These are phyloP conservation scores for Paecilomyces fulvus DNA, from an alignment of 2,329 filamentous ascomycete genomes.

Conservation along the genomic window DNA sequence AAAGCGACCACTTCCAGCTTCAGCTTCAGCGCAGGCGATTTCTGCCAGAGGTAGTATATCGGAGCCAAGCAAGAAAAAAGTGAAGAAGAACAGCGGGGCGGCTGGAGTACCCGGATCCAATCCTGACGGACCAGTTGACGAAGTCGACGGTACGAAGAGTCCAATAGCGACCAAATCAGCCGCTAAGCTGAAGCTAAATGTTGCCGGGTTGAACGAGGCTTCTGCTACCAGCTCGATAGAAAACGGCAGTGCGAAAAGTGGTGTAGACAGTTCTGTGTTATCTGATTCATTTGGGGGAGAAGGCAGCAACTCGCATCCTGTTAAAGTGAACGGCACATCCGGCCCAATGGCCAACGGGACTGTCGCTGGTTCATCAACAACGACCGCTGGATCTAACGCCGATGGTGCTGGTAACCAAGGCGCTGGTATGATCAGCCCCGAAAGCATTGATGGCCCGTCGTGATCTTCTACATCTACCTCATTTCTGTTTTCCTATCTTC, in stretches of 20 bases:
- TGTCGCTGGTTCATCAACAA: constrained; percentile 38
- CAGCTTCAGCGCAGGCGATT: constrained; percentile 12
- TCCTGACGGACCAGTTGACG: constrained; percentile 18
- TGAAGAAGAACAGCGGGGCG: constrained; percentile 32
- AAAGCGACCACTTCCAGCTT: constrained; percentile 30
- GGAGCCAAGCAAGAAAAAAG: constrained; percentile 36
- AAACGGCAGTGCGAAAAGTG: constrained; percentile 8
- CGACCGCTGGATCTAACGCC: constrained; percentile 4
- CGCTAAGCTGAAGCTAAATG: constrained; percentile 46
- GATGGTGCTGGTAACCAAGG: constrained; percentile 41
- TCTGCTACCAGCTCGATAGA: constrained; percentile 6
- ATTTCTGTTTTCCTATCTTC: background rate
- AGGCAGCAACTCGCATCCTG: constrained; percentile 8
- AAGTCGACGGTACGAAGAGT: constrained; percentile 14
- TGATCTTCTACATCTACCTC: constrained; percentile 2
- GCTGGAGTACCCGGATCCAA: constrained; percentile 16
- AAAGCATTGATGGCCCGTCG: constrained; percentile 55
- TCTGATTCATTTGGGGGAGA: constrained; percentile 10
- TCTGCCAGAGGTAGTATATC: constrained; percentile 17
- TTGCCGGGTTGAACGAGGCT: constrained; percentile 7
- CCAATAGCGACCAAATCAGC: constrained; percentile 25
- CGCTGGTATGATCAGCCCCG: constrained; percentile 75
- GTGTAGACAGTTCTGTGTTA: constrained; percentile 6
- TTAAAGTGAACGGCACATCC: constrained; percentile 27
- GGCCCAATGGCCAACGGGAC: constrained; percentile 48